Evolutionary conservation across 768 basidiomycete genomes (phyloP), one percentile per base, ranked within the genome.

Genomic region (Mycena galericulata): DNA sequence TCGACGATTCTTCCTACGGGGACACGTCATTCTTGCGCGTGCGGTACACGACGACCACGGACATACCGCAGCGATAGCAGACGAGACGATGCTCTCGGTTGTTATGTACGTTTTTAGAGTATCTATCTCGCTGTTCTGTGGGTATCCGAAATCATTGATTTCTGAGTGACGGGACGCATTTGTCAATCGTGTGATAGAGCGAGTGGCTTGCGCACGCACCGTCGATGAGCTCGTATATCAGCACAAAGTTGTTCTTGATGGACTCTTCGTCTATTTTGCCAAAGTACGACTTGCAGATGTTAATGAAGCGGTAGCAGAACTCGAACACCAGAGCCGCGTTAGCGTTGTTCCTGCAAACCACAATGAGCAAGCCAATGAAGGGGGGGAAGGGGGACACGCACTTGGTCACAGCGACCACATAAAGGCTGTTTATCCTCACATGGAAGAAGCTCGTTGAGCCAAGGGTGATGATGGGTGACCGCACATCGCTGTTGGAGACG

Each of bases 381-480:
- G 55, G 65, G 51, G 24, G 29, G 29, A n/a, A 43, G 32, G 46
- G 43, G 26, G 29, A 14, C 26, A 78, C 89, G 73, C 67, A 96
- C 96, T 98, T 98, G 27, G 97, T 98, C 17, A 98, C 95, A 4
- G 95, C 95, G 6, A 98, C 92, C 29, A 99, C 87, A 76, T 98
- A 99, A 45, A 99, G 87, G 73, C 98, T 98, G 83, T 97, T 97
- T 65, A 97, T 85, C 69, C 96, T 85, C 68, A 99, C 97, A 77
- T 99, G 98, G 79, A 99, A 99, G 88, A 99, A 99, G 75, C 96
- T 97, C 0, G 97, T 99, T 24, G 96, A 98, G 27, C 97, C 97
- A 26, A 99, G 87, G 0, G 98, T 99, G 78, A 99, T 94, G 75
- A 99, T 97, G 12, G 98, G 98, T 36, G 97, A 97, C 70, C 97